Conservation (phyloP, 2,329 filamentous ascomycete species). For the Alternaria hordeiaustralica region DNA sequence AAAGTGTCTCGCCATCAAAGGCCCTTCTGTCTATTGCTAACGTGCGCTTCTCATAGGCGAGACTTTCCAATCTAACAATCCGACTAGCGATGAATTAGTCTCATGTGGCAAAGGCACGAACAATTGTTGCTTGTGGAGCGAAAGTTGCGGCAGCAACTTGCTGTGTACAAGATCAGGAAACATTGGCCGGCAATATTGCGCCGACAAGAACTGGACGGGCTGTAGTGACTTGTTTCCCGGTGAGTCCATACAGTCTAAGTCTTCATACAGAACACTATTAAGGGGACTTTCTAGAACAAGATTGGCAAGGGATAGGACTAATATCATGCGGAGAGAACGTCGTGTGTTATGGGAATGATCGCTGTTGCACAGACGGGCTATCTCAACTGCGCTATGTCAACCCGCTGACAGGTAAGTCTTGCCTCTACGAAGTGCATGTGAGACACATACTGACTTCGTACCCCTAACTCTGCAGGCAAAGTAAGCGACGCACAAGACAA, state of each 20-base stretch:
- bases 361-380: background rate
- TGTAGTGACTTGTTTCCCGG: background rate
- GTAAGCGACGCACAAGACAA: background rate
- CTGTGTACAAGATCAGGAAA: background rate
- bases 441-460: no score
- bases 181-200: background rate
- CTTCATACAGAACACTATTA: background rate
- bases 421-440: no score
- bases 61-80: background rate
- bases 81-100: background rate
- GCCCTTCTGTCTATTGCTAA: background rate
- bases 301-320: background rate
- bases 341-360: background rate
- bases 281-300: background rate
- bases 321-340: background rate
- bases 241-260: background rate
- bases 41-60: background rate
- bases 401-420: background rate
- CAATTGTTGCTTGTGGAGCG: background rate
- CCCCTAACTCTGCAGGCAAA: background rate
- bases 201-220: background rate
- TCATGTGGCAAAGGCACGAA: background rate
- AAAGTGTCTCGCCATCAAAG: background rate
- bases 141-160: background rate
- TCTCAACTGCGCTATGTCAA: background rate